A percentile compares a stretch with the other conserved stretches of the same genome.
phyloP scores from a whole-genome alignment of 345 rosid species.

The Brassica cretica region DNA sequence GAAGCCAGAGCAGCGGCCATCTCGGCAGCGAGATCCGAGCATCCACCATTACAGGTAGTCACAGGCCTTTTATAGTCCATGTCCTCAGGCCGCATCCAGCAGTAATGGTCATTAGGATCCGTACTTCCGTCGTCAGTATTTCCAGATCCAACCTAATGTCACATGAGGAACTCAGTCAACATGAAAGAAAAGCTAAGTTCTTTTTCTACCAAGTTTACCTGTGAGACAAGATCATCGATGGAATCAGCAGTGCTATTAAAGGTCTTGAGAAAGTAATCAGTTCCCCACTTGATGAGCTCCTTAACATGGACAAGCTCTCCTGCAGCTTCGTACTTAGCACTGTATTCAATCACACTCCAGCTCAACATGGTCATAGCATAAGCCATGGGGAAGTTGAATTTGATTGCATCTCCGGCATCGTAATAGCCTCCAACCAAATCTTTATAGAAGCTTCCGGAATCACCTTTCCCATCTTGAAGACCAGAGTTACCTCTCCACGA shows the following conservation, averaged over 20 bases:
- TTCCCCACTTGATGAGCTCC: constrained; percentile 93
- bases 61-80: constrained; percentile 84
- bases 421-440: constrained; percentile 87
- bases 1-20: constrained; percentile 97
- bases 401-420: constrained; percentile 97
- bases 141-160: constrained; percentile 76
- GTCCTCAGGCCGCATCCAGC: constrained; percentile 99
- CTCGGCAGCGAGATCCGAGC: constrained; percentile 97
- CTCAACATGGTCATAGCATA: constrained; percentile 98
- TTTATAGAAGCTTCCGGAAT: constrained; percentile 45
- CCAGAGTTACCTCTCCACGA: constrained; percentile 95
- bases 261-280: constrained; percentile 89
- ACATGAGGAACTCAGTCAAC: not conserved
- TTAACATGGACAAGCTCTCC: constrained; percentile 91
- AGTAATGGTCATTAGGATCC: constrained; percentile 76
- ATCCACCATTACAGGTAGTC: constrained; percentile 50
- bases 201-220: constrained; percentile 35
- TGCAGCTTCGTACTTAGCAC: constrained; percentile 84
- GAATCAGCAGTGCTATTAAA: constrained; percentile 79
- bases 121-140: constrained; percentile 82
- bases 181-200: not conserved
- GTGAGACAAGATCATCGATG: constrained; percentile 58
- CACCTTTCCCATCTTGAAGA: constrained; percentile 72
- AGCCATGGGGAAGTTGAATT: constrained; percentile 83
- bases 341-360: constrained; percentile 97